Evolutionary conservation across 345 rosid genomes (phyloP).

Genomic region (Hirschfeldia incana): DNA sequence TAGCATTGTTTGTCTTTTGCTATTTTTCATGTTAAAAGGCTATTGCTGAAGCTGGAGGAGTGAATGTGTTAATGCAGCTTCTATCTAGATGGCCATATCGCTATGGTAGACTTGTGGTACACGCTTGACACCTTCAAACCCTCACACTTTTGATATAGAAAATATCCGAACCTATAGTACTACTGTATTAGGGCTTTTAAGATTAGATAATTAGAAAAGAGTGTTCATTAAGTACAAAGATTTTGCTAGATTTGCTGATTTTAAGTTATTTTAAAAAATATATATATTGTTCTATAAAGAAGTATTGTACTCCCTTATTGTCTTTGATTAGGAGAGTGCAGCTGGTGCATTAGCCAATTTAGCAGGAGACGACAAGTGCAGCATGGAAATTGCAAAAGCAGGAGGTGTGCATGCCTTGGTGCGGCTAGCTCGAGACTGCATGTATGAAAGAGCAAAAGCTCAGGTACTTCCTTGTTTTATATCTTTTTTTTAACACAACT

Average conservation of each 20-base stretch:
- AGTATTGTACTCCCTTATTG: not conserved
- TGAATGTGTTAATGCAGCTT: conserved; percentile 70
- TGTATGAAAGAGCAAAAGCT: conserved; percentile 72
- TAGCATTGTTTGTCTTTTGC: conserved; percentile 15
- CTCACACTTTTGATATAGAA: conserved; percentile 4
- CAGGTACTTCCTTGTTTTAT: conserved; percentile 46
- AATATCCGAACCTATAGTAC: not conserved
- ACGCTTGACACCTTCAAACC: conserved; percentile 13
- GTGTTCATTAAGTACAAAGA: not conserved
- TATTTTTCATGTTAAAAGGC: conserved; percentile 46
- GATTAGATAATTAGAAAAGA: not conserved
- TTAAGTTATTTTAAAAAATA: not conserved
- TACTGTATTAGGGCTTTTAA: not conserved
- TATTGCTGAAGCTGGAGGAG: conserved; percentile 79
- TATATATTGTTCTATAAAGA: not conserved
- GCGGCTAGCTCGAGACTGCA: conserved; percentile 70
- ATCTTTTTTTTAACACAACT: no score
- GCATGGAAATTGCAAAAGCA: conserved; percentile 65
- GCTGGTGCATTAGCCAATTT: conserved; percentile 88
- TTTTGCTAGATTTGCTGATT: conserved; percentile 3
- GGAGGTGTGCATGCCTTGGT: conserved; percentile 81
- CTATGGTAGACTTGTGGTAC: conserved; percentile 72
- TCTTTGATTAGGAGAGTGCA: conserved; percentile 68
- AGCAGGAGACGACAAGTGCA: conserved; percentile 82
- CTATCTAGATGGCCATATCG: conserved; percentile 70